Evolutionary conservation across 1,139 yeast species (phyloP).

Genomic region (Scheffersomyces segobiensis): DNA sequence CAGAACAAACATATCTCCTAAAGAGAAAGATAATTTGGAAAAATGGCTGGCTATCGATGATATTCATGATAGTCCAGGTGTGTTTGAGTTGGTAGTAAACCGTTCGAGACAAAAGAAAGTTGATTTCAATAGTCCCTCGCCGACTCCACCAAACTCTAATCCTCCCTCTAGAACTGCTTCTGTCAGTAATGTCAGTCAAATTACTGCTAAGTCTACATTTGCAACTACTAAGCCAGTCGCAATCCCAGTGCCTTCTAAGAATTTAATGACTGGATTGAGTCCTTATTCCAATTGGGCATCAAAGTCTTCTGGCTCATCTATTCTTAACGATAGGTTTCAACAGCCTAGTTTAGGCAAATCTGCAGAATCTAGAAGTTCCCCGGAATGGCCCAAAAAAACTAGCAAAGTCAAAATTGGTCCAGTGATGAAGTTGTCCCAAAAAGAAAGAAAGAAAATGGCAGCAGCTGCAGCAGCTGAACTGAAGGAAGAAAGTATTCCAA

Average conservation of each 20-base stretch:
- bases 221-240: background rate
- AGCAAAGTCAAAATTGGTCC: constrained; percentile 38
- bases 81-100: constrained; percentile 31
- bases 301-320: constrained; percentile 15
- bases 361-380: constrained; percentile 4
- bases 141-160: constrained; percentile 10
- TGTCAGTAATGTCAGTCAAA: background rate
- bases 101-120: constrained; percentile 20
- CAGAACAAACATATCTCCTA: constrained; percentile 23
- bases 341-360: constrained; percentile 8
- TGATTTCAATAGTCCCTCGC: constrained; percentile 1
- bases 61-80: constrained; percentile 16
- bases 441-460: constrained; percentile 46
- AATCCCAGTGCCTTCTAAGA: background rate
- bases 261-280: constrained; percentile 20
- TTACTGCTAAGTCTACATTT: background rate
- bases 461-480: constrained; percentile 1
- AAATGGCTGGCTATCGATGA: constrained; percentile 26
- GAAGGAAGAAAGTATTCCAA: background rate
- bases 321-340: constrained; percentile 12
- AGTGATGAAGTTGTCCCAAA: constrained; percentile 46
- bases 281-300: constrained; percentile 37
- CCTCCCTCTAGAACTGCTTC: constrained; percentile 5
- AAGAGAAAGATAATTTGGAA: constrained; percentile 19
- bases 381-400: constrained; percentile 10